Conservation (phyloP, 306 rosid species). For the Lagenaria siceraria region DNA sequence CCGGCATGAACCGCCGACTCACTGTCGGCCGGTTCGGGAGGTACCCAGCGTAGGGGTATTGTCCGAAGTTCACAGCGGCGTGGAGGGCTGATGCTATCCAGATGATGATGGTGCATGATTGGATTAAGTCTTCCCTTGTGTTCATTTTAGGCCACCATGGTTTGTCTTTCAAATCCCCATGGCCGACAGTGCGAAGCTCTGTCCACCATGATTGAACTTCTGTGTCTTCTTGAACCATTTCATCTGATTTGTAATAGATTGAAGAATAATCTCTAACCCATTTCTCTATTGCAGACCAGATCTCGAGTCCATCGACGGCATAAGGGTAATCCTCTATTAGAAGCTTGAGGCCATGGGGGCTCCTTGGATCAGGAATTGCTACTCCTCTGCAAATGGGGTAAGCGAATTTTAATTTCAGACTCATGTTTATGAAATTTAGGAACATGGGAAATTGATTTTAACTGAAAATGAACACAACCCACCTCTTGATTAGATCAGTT, state of each 20-base stretch:
- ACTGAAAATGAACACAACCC: not conserved
- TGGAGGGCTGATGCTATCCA: constrained; percentile 96
- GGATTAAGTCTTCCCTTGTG: constrained; percentile 41
- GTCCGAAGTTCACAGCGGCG: constrained; percentile 95
- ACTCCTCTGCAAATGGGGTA: constrained; percentile 43
- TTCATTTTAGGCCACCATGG: constrained; percentile 80
- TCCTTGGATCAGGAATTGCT: constrained; percentile 42
- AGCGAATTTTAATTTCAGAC: not conserved
- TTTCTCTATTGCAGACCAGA: constrained; percentile 69
- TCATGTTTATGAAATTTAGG: not conserved
- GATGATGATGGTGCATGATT: constrained; percentile 59
- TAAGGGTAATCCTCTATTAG: constrained; percentile 75
- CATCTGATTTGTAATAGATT: constrained; percentile 47
- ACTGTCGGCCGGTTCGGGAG: constrained; percentile 92
- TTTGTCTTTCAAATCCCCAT: constrained; percentile 67
- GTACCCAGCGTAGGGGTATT: constrained; percentile 83
- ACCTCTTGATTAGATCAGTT: constrained; percentile 72
- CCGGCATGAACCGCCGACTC: constrained; percentile 94
- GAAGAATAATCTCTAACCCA: constrained; percentile 72
- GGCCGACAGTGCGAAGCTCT: constrained; percentile 60
- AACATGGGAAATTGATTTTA: not conserved
- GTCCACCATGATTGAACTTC: constrained; percentile 79
- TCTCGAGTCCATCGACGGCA: constrained; percentile 79
- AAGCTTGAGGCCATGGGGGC: constrained; percentile 59
- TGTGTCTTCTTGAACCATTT: constrained; percentile 29